Evolutionary conservation across 192 early-diverging fungal species (phyloP), one percentile per base, ranked within the genome.

Genomic region (Dissophora ornata): DNA sequence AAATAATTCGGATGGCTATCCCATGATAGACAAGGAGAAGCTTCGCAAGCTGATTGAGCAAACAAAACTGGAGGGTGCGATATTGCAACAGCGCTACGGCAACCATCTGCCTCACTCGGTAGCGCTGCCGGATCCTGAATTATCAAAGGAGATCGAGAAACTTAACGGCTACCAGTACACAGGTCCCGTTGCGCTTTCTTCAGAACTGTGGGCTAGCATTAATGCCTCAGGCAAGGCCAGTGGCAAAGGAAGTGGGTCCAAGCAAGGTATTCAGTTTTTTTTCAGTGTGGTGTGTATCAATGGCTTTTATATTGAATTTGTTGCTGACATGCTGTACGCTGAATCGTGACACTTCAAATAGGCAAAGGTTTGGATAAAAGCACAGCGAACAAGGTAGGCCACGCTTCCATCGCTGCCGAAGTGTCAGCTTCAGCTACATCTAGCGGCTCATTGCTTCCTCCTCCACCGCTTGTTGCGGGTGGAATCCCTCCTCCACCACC

Each of bases 401-500:
- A n/a, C n/a, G n/a, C n/a, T n/a, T n/a, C n/a, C n/a, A n/a, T n/a
- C n/a, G n/a, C n/a, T n/a, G n/a, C n/a, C n/a, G n/a, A n/a, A n/a
- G n/a, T n/a, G n/a, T n/a, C n/a, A n/a, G n/a, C 51, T 4, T 25
- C 33, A 46, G 36, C 66, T 4, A 26, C 44, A 38, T 12, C 47
- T 11, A 55, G 52, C 53, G 64, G 66, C 19, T 69, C 79, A 26
- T 40, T 67, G 0, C 59, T 77, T 1, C 62, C 83, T 5, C 71
- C 62, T 19, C 84, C 83, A 13, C 73, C 73, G 21, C 62, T 67
- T 11, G 34, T 38, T 2, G 62, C 44, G 34, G 55, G 59, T 44
- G 55, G 66, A 11, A 69, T 54, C 5, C 69, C 73, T 22, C 73
- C 82, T 0, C 87, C 71, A 38, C 74, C 75, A 32, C 56, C 73